Conservation (phyloP, 2,329 filamentous ascomycete species). For the Tolypocladium tropicale region DNA sequence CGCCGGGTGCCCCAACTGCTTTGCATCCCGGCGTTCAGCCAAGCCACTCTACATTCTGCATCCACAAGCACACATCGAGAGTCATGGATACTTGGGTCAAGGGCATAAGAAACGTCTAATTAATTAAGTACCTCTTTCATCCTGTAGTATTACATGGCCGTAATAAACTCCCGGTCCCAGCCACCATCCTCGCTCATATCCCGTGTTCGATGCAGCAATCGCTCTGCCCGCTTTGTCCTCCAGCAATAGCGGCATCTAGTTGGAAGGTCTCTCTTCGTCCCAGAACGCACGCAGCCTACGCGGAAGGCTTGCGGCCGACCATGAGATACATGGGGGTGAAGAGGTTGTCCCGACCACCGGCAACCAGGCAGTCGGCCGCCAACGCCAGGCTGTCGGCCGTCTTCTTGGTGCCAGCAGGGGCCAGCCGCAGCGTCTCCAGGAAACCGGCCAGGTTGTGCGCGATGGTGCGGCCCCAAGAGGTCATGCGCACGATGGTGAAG, state of each 20-base stretch:
- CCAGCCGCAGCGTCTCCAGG: slow-evolving; percentile 64
- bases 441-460: slow-evolving; percentile 68
- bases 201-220: background rate
- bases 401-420: slow-evolving; percentile 80
- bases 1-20: background rate
- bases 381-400: slow-evolving; percentile 81
- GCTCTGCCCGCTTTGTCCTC: background rate
- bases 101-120: background rate
- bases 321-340: slow-evolving; percentile 99
- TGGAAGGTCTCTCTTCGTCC: no score
- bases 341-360: slow-evolving; percentile 78
- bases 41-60: background rate
- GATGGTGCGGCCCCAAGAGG: slow-evolving; percentile 64
- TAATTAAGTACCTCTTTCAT: background rate
- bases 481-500: slow-evolving; percentile 81
- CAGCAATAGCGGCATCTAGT: no score
- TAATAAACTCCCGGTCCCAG: background rate
- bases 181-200: background rate
- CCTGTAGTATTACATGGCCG: background rate
- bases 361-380: slow-evolving; percentile 77
- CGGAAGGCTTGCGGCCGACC: slow-evolving; percentile 72
- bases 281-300: slow-evolving; percentile 1
- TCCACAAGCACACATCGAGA: background rate
- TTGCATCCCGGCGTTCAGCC: background rate
- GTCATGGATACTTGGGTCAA: background rate